Evolutionary conservation across 2,329 filamentous ascomycete genomes (phyloP), one percentile per base, ranked within the genome.

Genomic region (Cryphonectria parasitica): DNA sequence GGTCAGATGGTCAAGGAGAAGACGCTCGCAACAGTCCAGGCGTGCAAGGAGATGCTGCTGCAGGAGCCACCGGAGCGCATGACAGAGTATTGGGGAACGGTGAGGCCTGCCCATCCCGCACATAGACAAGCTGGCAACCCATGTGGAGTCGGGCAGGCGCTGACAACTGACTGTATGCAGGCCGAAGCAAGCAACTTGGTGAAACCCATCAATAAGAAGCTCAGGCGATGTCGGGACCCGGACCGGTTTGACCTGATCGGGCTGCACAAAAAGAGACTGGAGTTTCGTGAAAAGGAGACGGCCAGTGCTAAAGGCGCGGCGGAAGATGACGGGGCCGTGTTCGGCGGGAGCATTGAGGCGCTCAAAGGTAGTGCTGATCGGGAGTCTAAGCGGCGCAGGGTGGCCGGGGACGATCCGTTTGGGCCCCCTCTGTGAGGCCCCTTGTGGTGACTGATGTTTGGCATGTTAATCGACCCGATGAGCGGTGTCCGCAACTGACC

Each of bases 211-310:
- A 85, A 89, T 22, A 89, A 87, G 80, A 94, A 93, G 78, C 83
- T 95, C n/a, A 89, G 88, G 72, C 88, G 86, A 75, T 95, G 92
- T 75, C 85, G 90, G 70, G 92, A 95, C 76, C 92, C 92, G 0
- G 90, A 93, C 75, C 89, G 92, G 69, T 88, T 87, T 60, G 91
- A 95, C 78, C 80, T 95, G 3, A 89, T 94, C 25, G 89, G 89
- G 64, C 81, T 92, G 66, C 90, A 92, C 75, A 86, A 87, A 73
- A 88, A 89, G 28, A 86, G 90, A 75, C 88, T 88, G 64, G 87
- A 90, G 75, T 82, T 80, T 0, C 72, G 77, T 60, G 80, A 82
- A 61, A 82, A 80, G 67, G 82, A 82, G 52, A 56, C 67, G 31
- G 66, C 56, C 39, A 67, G 76, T 5, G 77, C 82, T 73, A 76